Evolutionary conservation across 2,329 filamentous ascomycete genomes (phyloP).

Genomic region (Ophiocordyceps camponoti-rufipedis): DNA sequence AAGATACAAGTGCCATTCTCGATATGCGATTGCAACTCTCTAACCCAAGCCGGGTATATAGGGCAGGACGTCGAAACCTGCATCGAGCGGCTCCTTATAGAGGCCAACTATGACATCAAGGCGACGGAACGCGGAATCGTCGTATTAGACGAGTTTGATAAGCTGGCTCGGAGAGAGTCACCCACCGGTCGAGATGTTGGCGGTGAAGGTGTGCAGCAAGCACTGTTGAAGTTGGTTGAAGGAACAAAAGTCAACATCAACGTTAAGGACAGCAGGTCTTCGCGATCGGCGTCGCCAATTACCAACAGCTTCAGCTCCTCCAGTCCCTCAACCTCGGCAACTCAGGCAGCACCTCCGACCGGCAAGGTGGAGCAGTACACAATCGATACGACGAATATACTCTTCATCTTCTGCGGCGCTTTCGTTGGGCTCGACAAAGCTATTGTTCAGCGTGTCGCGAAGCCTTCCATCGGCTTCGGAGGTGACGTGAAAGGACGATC

Average conservation of each 20-base stretch:
- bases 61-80: conserved; percentile 96
- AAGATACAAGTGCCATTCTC: conserved; percentile 91
- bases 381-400: conserved; percentile 85
- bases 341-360: conserved; percentile 25
- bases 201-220: conserved; percentile 92
- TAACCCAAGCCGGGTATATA: conserved; percentile 94
- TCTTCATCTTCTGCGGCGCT: conserved; percentile 92
- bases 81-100: conserved; percentile 75
- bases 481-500: conserved; percentile 51
- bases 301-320: conserved; percentile 32
- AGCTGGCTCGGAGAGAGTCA: conserved; percentile 78
- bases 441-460: conserved; percentile 72
- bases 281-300: conserved; percentile 30
- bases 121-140: conserved; percentile 84
- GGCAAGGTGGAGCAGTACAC: conserved; percentile 46
- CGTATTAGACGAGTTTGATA: conserved; percentile 92
- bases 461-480: conserved; percentile 77
- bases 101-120: conserved; percentile 74
- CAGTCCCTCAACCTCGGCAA: conserved; percentile 22
- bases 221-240: conserved; percentile 87
- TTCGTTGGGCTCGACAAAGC: conserved; percentile 86
- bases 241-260: conserved; percentile 86
- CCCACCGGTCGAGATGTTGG: conserved; percentile 85
- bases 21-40: conserved; percentile 88
- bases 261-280: conserved; percentile 58